Evolutionary conservation across 148 eudicot species (phyloP).

Genomic region (Polygonum maritimum): DNA sequence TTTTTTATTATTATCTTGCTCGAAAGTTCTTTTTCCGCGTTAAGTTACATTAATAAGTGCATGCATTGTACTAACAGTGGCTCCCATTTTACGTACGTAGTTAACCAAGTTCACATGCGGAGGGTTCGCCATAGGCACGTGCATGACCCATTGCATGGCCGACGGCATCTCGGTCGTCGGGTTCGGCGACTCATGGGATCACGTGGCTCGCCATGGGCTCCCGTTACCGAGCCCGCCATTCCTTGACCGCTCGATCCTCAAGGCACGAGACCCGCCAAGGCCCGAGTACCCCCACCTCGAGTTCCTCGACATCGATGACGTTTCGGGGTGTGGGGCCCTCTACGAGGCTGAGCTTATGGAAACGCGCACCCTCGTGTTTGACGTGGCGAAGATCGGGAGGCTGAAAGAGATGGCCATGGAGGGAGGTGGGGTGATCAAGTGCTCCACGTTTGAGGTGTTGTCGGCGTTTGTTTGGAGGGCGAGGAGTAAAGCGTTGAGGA

Average conservation of each 20-base stretch:
- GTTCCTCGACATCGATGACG: slow-evolving; percentile 8
- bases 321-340: background rate
- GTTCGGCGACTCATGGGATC: background rate
- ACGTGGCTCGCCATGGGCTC: slow-evolving; percentile 3
- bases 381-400: background rate
- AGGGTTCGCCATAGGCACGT: slow-evolving; percentile 3
- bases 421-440: background rate
- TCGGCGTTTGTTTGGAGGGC: slow-evolving; percentile 12
- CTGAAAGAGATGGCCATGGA: slow-evolving; percentile 3
- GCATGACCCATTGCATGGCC: slow-evolving; percentile 11
- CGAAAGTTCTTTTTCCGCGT: too few relatives aligned
- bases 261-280: background rate
- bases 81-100: background rate
- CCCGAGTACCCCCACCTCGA: slow-evolving; percentile 8
- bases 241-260: slow-evolving; percentile 10
- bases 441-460: slow-evolving; percentile 5
- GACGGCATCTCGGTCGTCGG: slow-evolving; percentile 7
- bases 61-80: too few relatives aligned
- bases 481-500: background rate
- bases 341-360: background rate
- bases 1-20: too few relatives aligned
- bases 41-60: too few relatives aligned
- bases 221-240: background rate
- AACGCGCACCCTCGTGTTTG: background rate
- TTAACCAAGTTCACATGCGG: slow-evolving; percentile 5